Conservation (phyloP, 805 yeast species). For the Cyberlindnera sargentensis region DNA sequence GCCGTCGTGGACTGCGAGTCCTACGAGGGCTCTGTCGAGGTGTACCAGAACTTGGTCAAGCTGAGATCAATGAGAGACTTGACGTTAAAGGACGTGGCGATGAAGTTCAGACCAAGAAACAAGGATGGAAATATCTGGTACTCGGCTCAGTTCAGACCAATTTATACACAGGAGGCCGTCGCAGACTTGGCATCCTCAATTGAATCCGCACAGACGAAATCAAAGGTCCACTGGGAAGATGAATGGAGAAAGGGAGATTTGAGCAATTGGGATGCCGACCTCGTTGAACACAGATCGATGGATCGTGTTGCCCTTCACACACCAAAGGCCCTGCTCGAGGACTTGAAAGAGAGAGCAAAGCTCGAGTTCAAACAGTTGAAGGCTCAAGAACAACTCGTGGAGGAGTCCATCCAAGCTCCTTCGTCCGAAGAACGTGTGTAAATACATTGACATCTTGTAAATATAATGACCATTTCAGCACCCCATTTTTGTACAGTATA, state of each 20-base stretch:
- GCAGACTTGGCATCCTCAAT: constrained; percentile 70
- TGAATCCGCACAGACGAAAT: constrained; percentile 44
- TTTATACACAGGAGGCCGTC: constrained; percentile 84
- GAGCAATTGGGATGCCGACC: constrained; percentile 55
- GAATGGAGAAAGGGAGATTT: constrained; percentile 83
- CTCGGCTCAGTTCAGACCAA: constrained; percentile 83
- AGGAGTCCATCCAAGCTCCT: background rate
- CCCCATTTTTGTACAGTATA: background rate
- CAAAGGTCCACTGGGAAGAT: constrained; percentile 72
- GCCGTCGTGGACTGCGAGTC: constrained; percentile 65
- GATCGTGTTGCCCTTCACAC: constrained; percentile 52
- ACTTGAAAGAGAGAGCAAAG: constrained; percentile 33
- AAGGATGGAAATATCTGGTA: constrained; percentile 79
- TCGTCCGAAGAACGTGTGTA: constrained; percentile 3
- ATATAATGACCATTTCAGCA: background rate
- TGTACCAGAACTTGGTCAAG: constrained; percentile 68
- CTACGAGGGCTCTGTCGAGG: constrained; percentile 60
- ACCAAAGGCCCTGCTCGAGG: constrained; percentile 59
- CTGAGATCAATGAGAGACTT: constrained; percentile 70
- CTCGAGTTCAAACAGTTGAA: constrained; percentile 15
- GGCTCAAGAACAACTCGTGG: background rate
- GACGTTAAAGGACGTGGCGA: constrained; percentile 50
- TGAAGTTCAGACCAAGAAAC: constrained; percentile 62
- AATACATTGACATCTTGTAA: background rate
- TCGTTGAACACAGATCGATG: constrained; percentile 55